Conservation (phyloP, 805 yeast species). For the Priceomyces castillae region DNA sequence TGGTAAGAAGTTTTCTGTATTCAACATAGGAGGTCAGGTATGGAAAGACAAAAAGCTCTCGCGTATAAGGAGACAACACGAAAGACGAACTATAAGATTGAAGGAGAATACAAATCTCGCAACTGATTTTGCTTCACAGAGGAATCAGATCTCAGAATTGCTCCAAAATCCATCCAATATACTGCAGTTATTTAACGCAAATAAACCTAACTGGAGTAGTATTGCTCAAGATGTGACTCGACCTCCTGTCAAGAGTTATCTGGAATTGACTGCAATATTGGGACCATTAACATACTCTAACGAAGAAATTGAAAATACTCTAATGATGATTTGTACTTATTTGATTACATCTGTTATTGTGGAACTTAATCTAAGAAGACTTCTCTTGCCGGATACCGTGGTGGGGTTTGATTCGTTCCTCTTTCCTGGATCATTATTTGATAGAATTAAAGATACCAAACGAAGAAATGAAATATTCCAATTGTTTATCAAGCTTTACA, state of each 20-base stretch:
- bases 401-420: constrained; percentile 8
- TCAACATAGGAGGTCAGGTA: background rate
- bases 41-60: constrained; percentile 7
- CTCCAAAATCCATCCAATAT: constrained; percentile 8
- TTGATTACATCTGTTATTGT: constrained; percentile 26
- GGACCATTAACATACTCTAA: constrained; percentile 11
- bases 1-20: constrained; percentile 1
- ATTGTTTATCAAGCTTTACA: constrained; percentile 10
- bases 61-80: constrained; percentile 7
- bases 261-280: background rate
- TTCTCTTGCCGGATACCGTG: constrained; percentile 10
- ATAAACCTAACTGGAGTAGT: constrained; percentile 9
- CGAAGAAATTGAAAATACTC: constrained; percentile 20
- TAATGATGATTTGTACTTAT: constrained; percentile 20
- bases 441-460: constrained; percentile 14
- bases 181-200: constrained; percentile 1
- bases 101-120: constrained; percentile 10
- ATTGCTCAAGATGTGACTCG: constrained; percentile 8
- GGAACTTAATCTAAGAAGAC: constrained; percentile 27
- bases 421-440: constrained; percentile 17
- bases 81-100: background rate
- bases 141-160: constrained; percentile 9
- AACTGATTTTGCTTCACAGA: constrained; percentile 12
- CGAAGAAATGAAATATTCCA: constrained; percentile 18
- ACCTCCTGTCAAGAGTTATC: background rate